A percentile compares a stretch with the other conserved stretches of the same genome.
phyloP scores from a whole-genome alignment of 768 basidiomycete genomes.

The Lentinula guzmanii region DNA sequence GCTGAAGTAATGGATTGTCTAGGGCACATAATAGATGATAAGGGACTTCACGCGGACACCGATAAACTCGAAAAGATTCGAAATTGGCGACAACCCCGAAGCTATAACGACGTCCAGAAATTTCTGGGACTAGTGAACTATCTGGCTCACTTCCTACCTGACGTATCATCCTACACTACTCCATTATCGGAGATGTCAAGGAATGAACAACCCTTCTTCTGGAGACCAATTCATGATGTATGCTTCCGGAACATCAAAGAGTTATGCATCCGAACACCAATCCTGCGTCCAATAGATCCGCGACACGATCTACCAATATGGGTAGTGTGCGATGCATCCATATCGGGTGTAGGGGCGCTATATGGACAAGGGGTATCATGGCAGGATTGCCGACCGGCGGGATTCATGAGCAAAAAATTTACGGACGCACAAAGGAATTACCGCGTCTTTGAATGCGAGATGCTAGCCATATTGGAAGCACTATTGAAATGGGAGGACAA shows the following conservation, averaged over 20 bases:
- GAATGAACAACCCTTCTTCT: conserved; percentile 12
- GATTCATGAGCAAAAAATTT: conserved; percentile 16
- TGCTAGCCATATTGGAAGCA: conserved; percentile 8
- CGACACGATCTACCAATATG: conserved; percentile 8
- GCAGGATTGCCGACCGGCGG: conserved; percentile 8
- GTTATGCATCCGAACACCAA: background rate
- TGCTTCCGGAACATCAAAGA: conserved; percentile 16
- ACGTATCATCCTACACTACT: background rate
- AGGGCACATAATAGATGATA: too few species aligned
- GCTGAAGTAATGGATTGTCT: too few species aligned
- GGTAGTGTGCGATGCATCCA: conserved; percentile 10
- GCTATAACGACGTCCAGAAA: background rate
- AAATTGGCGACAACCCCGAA: background rate
- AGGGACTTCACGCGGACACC: too few species aligned
- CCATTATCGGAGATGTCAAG: background rate
- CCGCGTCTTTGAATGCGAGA: conserved; percentile 12
- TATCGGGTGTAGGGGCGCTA: conserved; percentile 1
- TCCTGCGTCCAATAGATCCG: conserved; percentile 11
- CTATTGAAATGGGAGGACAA: background rate
- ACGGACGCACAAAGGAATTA: conserved; percentile 15
- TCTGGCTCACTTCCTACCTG: background rate
- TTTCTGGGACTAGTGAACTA: background rate
- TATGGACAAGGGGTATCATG: conserved; percentile 14
- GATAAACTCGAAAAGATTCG: too few species aligned
- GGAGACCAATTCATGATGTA: conserved; percentile 17